Evolutionary conservation across 345 rosid genomes (phyloP).

Genomic region (Iberis pinnata): DNA sequence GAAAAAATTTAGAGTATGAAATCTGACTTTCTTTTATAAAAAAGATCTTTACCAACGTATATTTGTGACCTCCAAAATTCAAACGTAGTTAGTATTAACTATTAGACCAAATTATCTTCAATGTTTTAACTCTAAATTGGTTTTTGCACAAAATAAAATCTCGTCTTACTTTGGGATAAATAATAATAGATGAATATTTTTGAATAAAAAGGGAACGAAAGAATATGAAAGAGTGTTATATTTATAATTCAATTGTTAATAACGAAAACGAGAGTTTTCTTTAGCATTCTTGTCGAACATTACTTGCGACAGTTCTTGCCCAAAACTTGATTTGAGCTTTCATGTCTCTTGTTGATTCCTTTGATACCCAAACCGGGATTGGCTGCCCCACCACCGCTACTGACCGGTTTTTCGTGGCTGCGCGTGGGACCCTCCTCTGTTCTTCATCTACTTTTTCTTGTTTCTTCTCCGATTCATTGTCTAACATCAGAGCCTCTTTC

Average conservation of each 20-base stretch:
- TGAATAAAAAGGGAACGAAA: neutral
- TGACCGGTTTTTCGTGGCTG: constrained; percentile 29
- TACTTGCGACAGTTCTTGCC: constrained; percentile 70
- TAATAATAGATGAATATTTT: too few relatives aligned
- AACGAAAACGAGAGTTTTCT: neutral
- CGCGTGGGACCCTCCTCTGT: constrained; percentile 12
- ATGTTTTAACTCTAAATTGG: too few relatives aligned
- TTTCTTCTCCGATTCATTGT: constrained; percentile 36
- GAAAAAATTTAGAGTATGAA: too few relatives aligned
- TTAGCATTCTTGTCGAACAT: constrained; percentile 48
- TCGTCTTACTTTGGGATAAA: too few relatives aligned
- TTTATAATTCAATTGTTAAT: too few relatives aligned
- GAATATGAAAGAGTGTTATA: too few relatives aligned
- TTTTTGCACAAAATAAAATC: too few relatives aligned
- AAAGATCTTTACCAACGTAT: too few relatives aligned
- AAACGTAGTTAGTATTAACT: too few relatives aligned
- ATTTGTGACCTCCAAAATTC: too few relatives aligned
- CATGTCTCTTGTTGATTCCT: constrained; percentile 42
- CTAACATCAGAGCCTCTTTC: constrained; percentile 41
- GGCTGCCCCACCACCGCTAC: constrained; percentile 37
- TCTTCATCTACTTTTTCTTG: constrained; percentile 25
- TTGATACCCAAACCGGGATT: constrained; percentile 37
- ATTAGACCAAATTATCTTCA: too few relatives aligned
- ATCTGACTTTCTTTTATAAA: too few relatives aligned
- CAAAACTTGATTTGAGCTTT: constrained; percentile 63